These are phyloP conservation scores for Candida smagusa DNA, from an alignment of 1,139 yeast species.

Conservation along the genomic window DNA sequence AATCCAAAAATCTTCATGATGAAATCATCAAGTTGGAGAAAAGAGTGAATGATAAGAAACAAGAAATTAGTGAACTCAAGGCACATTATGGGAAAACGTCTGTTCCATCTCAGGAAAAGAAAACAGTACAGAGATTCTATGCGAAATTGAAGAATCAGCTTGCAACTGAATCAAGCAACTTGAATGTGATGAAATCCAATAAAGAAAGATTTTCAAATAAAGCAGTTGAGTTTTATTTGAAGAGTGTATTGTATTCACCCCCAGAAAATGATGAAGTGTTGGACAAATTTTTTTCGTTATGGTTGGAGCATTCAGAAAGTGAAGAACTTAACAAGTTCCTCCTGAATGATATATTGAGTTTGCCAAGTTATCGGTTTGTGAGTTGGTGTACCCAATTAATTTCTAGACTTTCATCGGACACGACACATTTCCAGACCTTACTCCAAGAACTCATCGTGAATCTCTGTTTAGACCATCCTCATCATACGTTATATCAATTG, in stretches of 20 bases:
- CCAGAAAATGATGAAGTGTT: constrained; percentile 55
- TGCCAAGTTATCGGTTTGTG: constrained; percentile 62
- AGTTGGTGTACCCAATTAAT: constrained; percentile 84
- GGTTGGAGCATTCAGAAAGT: constrained; percentile 63
- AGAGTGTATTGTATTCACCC: constrained; percentile 36
- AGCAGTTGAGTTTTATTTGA: constrained; percentile 61
- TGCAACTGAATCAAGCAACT: constrained; percentile 48
- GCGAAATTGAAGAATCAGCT: constrained; percentile 46
- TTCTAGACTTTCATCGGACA: constrained; percentile 60
- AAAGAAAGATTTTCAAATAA: constrained; percentile 46
- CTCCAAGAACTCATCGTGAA: constrained; percentile 49
- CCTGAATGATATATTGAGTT: constrained; percentile 25
- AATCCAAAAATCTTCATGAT: constrained; percentile 40
- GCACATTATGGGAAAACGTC: constrained; percentile 36
- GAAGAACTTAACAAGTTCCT: constrained; percentile 36
- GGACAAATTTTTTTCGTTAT: constrained; percentile 79
- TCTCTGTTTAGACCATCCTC: constrained; percentile 66
- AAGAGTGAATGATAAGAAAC: constrained; percentile 34
- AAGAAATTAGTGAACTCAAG: constrained; percentile 50
- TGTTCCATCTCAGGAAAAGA: constrained; percentile 42
- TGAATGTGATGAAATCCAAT: constrained; percentile 33
- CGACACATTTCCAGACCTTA: constrained; percentile 50
- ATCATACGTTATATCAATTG: constrained; percentile 70
- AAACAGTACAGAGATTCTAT: constrained; percentile 50
- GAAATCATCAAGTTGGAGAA: constrained; percentile 42